Evolutionary conservation across 2,329 filamentous ascomycete species (phyloP).

Genomic region (Ascochyta fabae): DNA sequence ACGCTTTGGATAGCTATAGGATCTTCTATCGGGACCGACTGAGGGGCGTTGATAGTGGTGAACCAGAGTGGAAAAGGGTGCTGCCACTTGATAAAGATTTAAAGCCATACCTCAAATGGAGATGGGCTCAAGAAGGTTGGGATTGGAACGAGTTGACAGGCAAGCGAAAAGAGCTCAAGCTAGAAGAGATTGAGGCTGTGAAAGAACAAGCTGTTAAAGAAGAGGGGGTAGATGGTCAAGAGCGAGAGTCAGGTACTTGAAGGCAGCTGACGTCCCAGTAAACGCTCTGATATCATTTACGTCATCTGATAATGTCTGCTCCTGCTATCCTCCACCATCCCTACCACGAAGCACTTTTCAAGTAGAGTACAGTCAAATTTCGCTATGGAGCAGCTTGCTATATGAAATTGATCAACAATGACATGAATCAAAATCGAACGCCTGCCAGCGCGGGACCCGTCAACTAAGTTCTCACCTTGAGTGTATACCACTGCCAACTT

Average conservation of each 20-base stretch:
- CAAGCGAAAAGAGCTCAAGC: not conserved
- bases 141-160: constrained; percentile 14
- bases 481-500: not conserved
- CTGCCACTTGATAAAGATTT: constrained; percentile 85
- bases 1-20: constrained; percentile 88
- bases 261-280: not conserved
- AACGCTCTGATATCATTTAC: not conserved
- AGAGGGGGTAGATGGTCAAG: not conserved
- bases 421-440: not conserved
- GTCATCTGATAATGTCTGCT: not conserved
- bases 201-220: not conserved
- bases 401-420: not conserved
- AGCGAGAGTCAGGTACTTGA: not conserved
- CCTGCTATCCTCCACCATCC: not conserved
- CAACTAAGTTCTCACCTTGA: not conserved
- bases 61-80: constrained; percentile 91
- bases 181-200: not conserved
- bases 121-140: constrained; percentile 70
- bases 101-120: constrained; percentile 85
- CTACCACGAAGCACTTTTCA: not conserved
- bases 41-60: constrained; percentile 67
- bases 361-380: not conserved
- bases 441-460: not conserved
- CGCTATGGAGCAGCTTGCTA: not conserved
- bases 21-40: constrained; percentile 89